A percentile compares a stretch with the other conserved stretches of the same genome.
Evolutionary conservation across 1,284 basidiomycete species (phyloP).

Genomic region (Porogramme epimiltina): DNA sequence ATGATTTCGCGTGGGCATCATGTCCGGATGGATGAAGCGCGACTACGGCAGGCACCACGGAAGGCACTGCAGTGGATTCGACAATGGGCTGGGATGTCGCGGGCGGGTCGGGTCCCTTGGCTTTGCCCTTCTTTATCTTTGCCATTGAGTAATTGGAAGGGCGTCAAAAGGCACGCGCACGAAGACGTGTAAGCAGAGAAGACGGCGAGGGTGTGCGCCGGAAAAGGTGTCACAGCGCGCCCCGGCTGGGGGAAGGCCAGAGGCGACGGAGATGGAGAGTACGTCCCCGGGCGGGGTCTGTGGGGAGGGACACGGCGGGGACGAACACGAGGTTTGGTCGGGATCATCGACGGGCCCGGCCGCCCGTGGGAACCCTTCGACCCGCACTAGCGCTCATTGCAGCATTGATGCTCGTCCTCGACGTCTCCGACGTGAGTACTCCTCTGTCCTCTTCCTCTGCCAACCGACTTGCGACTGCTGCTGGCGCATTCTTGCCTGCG

Average conservation of each 20-base stretch:
- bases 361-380: conserved; percentile 15
- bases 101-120: conserved; percentile 15
- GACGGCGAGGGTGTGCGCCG: background rate
- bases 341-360: background rate
- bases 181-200: conserved; percentile 6
- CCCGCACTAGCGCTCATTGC: no score
- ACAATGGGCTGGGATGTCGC: conserved; percentile 5
- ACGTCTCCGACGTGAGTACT: no score
- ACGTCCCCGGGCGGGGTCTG: background rate
- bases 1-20: conserved; percentile 8
- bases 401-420: no score
- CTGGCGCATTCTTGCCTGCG: no score
- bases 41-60: conserved; percentile 2
- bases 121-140: conserved; percentile 19
- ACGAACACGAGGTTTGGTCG: background rate
- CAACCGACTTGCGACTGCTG: no score
- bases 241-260: background rate
- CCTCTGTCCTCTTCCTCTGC: no score
- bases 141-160: conserved; percentile 16
- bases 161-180: conserved; percentile 13
- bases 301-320: background rate
- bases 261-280: background rate
- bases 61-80: conserved; percentile 6
- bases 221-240: background rate
- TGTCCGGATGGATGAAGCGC: conserved; percentile 15